Base-by-base conservation (phyloP, 306 rosid species). In the Cucurbita pepo region DNA sequence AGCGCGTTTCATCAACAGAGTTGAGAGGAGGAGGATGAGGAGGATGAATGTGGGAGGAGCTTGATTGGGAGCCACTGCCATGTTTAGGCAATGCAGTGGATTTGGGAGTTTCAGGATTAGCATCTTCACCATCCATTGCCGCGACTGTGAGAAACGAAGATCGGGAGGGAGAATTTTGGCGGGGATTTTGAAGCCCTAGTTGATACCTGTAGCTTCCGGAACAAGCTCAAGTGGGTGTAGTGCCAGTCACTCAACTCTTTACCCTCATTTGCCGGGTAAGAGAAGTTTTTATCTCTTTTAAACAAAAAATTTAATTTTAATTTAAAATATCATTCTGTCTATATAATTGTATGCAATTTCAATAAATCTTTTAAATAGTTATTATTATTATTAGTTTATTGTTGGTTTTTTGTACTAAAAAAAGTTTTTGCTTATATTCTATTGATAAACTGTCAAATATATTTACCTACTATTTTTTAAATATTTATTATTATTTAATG, bases 161-260 rank as follows among this genome's bases (percentile, higher is more conserved):
- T 6, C 21, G 70, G 34, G 75, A 69, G 61, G 10, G 75, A 5
- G 45, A 50, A 21, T 51, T 7, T 78, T 86, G 80, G 85, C 84
- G 82, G 86, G 83, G 78, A 72, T 66, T 83, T 72, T 73, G 76
- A 86, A 86, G 81, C 92, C 95, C 97, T 85, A 88, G 62, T 13
- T 10, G 15, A 13, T 50, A 50, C 54, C 5, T 19, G 22, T 55
- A 55, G 59, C 59, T 30, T 19, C 59, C 34, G 13, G 2, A 55
- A 55, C 3, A 55, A 55, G 59, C 59, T 55, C 34, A 9, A 50
- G 58, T 54, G 22, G 10, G 22, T 6, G 25, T 3, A 2, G 25
- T n/a, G 57, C 57, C 56, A 52, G 6, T 48, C 47, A 9, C 14
- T 45, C 7, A 50, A 50, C 54, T 50, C 15, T 50, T 52, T 52